Percentiles rank a stretch among this genome's conserved stretches.
Conservation (phyloP, 805 yeast genomes). For the Kuraishia floccosa region DNA sequence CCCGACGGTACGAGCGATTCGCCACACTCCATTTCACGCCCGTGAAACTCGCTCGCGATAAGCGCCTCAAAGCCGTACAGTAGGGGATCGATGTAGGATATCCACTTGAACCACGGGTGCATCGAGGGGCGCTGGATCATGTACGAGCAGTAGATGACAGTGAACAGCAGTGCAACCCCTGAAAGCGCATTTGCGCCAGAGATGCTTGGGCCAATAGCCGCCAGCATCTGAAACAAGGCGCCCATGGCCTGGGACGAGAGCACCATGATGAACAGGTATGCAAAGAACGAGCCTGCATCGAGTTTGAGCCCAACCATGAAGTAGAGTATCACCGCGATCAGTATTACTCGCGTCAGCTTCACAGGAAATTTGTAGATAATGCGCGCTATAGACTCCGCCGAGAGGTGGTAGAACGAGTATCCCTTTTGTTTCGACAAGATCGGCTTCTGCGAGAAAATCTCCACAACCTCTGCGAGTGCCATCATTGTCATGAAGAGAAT, state of each 20-base stretch:
- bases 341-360: conserved; percentile 32
- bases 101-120: conserved; percentile 68
- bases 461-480: conserved; percentile 34
- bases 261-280: conserved; percentile 30
- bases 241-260: conserved; percentile 40
- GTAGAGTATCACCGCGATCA: conserved; percentile 37
- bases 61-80: conserved; percentile 51
- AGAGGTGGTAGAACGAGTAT: conserved; percentile 62
- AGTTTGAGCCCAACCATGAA: conserved; percentile 43
- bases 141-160: conserved; percentile 51
- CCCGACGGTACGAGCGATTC: conserved; percentile 45
- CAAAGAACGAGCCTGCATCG: conserved; percentile 43
- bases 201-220: conserved; percentile 39
- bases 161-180: conserved; percentile 40
- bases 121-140: conserved; percentile 47
- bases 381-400: conserved; percentile 60
- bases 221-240: conserved; percentile 39
- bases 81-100: conserved; percentile 45
- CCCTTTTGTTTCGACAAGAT: conserved; percentile 54
- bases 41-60: conserved; percentile 54
- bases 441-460: conserved; percentile 37
- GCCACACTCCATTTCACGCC: conserved; percentile 44
- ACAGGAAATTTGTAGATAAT: conserved; percentile 53
- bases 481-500: conserved; percentile 39
- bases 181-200: conserved; percentile 45